Evolutionary conservation across 768 basidiomycete species (phyloP).

Genomic region (Phallus indusiatus): DNA sequence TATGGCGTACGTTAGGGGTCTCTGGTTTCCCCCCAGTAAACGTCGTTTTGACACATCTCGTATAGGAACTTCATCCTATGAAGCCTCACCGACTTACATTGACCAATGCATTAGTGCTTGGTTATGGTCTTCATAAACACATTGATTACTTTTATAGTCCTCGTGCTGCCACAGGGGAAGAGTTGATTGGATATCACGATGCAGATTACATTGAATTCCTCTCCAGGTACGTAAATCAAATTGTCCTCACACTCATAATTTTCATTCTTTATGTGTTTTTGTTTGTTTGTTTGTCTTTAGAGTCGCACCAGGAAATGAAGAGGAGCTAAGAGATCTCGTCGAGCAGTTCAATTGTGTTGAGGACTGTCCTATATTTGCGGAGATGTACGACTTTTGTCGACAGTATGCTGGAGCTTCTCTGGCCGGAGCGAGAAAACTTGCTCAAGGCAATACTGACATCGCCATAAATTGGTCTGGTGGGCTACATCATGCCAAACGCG

Average conservation of each 20-base stretch:
- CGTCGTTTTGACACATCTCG: background rate
- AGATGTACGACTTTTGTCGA: slow-evolving; percentile 89
- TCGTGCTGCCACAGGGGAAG: slow-evolving; percentile 77
- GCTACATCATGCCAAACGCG: slow-evolving; percentile 94
- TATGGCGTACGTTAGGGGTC: slow-evolving; percentile 64
- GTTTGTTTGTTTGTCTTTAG: slow-evolving; percentile 28
- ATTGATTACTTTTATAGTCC: slow-evolving; percentile 91
- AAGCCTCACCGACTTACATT: slow-evolving; percentile 94
- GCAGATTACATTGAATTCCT: slow-evolving; percentile 94
- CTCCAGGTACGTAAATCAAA: slow-evolving; percentile 50
- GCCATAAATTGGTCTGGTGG: slow-evolving; percentile 99
- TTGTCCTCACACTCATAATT: background rate
- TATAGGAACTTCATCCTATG: slow-evolving; percentile 96
- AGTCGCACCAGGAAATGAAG: slow-evolving; percentile 70
- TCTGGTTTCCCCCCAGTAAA: background rate
- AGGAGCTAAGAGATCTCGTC: slow-evolving; percentile 65
- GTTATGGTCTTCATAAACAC: slow-evolving; percentile 91
- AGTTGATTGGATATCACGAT: slow-evolving; percentile 88
- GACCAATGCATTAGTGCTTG: slow-evolving; percentile 91
- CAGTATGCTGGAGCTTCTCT: slow-evolving; percentile 92
- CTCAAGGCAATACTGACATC: slow-evolving; percentile 81
- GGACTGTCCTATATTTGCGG: slow-evolving; percentile 93
- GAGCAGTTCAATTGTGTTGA: slow-evolving; percentile 91
- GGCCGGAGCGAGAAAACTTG: slow-evolving; percentile 83
- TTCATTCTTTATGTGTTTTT: background rate